Percentiles rank a stretch among this genome's conserved stretches.
phyloP scores from a whole-genome alignment of 2,329 filamentous ascomycete genomes.

The Achaetomium macrosporum region DNA sequence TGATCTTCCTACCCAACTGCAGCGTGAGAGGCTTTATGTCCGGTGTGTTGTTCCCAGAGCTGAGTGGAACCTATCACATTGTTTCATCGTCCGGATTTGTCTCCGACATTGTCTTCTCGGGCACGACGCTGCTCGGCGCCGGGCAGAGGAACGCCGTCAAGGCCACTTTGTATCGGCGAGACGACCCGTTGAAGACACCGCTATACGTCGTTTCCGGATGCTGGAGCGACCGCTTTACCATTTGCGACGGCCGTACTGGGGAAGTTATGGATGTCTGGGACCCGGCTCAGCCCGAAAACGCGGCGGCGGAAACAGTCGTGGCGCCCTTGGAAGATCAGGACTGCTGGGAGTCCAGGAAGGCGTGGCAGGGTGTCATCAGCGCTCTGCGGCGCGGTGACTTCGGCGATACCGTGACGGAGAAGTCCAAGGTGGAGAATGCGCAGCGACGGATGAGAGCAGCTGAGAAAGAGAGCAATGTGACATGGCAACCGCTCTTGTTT shows the following conservation, averaged over 20 bases:
- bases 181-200: slow-evolving; percentile 31
- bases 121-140: slow-evolving; percentile 39
- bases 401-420: slow-evolving; percentile 63
- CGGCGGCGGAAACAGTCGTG: slow-evolving; percentile 31
- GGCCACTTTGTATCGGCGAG: slow-evolving; percentile 37
- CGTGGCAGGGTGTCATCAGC: slow-evolving; percentile 71
- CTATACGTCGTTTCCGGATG: slow-evolving; percentile 37
- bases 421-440: slow-evolving; percentile 73
- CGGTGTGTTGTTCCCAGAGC: slow-evolving; percentile 44
- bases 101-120: slow-evolving; percentile 42
- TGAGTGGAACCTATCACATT: slow-evolving; percentile 41
- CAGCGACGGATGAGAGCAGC: slow-evolving; percentile 68
- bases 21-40: slow-evolving; percentile 43
- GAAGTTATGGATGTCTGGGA: slow-evolving; percentile 33
- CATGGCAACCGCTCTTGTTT: slow-evolving; percentile 39
- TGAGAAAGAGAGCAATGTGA: slow-evolving; percentile 49
- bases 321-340: slow-evolving; percentile 64
- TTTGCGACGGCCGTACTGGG: slow-evolving; percentile 30
- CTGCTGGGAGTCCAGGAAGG: slow-evolving; percentile 69
- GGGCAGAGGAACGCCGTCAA: slow-evolving; percentile 43
- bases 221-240: slow-evolving; percentile 39
- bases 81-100: slow-evolving; percentile 40
- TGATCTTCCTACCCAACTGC: slow-evolving; percentile 44
- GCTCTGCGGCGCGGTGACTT: slow-evolving; percentile 69
- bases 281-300: slow-evolving; percentile 32